Conservation (phyloP, 2,329 filamentous ascomycete species). For the Cladosporium sp. region DNA sequence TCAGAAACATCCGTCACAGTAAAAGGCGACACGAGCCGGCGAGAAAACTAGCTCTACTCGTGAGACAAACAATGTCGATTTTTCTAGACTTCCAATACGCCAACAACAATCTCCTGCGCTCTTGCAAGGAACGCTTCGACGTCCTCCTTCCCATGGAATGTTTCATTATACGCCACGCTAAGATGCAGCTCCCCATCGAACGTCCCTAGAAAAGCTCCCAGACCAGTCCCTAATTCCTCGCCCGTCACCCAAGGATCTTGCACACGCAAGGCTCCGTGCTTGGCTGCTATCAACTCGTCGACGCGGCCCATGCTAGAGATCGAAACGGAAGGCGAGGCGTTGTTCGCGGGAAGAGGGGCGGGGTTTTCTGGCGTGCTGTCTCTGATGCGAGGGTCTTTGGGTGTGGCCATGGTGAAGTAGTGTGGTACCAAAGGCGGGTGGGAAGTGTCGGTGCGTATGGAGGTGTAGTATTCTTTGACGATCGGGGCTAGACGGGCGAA, state of each 20-base stretch:
- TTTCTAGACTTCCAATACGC: neutral
- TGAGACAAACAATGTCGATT: neutral
- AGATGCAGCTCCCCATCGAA: slow-evolving; percentile 13
- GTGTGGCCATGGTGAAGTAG: slow-evolving; percentile 19
- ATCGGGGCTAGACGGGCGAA: slow-evolving; percentile 12
- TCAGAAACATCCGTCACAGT: neutral
- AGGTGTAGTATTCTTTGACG: slow-evolving; percentile 13
- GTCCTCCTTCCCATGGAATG: slow-evolving; percentile 7
- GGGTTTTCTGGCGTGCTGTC: slow-evolving; percentile 5
- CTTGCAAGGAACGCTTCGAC: slow-evolving; percentile 6
- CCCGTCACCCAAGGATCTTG: slow-evolving; percentile 17
- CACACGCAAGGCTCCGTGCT: neutral
- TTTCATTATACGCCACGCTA: slow-evolving; percentile 12
- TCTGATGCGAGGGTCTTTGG: slow-evolving; percentile 9
- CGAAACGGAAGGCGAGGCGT: slow-evolving; percentile 6
- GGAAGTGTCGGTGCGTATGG: slow-evolving; percentile 9
- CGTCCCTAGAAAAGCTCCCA: slow-evolving; percentile 14
- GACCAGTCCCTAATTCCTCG: slow-evolving; percentile 11
- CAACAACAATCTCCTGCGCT: slow-evolving; percentile 12
- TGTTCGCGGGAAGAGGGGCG: neutral
- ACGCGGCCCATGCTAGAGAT: slow-evolving; percentile 18
- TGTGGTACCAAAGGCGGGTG: slow-evolving; percentile 15
- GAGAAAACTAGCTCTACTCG: neutral
- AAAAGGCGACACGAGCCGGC: neutral
- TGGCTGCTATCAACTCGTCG: neutral